A percentile compares a stretch with the other conserved stretches of the same genome.
Evolutionary conservation across 2,329 filamentous ascomycete species (phyloP).

Genomic region (Cyanodermella asteris): DNA sequence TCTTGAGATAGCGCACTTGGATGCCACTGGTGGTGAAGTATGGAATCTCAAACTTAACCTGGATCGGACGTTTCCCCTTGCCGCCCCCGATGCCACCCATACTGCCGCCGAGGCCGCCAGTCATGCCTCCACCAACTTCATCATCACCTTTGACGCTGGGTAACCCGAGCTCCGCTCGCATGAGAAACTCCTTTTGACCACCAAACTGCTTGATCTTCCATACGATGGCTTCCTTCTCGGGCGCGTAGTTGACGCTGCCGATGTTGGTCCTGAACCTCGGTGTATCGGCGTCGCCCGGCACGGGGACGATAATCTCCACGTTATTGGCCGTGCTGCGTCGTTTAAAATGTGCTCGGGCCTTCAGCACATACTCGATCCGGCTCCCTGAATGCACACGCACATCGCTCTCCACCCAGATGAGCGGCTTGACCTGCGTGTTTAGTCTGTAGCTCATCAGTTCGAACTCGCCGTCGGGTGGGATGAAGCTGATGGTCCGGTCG

Average conservation of each 20-base stretch:
- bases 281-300: constrained; percentile 89
- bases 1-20: constrained; percentile 95
- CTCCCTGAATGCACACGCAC: constrained; percentile 91
- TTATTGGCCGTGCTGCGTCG: constrained; percentile 94
- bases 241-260: constrained; percentile 88
- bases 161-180: constrained; percentile 87
- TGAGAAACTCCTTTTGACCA: constrained; percentile 93
- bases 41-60: constrained; percentile 99
- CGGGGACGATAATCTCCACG: constrained; percentile 90
- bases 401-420: constrained; percentile 97
- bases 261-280: constrained; percentile 95
- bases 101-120: constrained; percentile 84
- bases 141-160: constrained; percentile 90
- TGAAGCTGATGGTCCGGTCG: constrained; percentile 95
- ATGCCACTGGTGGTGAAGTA: constrained; percentile 99
- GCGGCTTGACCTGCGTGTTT: constrained; percentile 93
- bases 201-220: constrained; percentile 99
- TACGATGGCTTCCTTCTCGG: constrained; percentile 89
- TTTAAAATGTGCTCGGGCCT: constrained; percentile 95
- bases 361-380: constrained; percentile 96
- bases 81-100: constrained; percentile 79
- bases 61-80: constrained; percentile 89
- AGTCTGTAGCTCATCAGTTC: constrained; percentile 98
- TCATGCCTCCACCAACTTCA: constrained; percentile 92
- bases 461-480: constrained; percentile 94